phyloP scores from a whole-genome alignment of 192 early-diverging fungal species.

The Linnemannia exigua region DNA sequence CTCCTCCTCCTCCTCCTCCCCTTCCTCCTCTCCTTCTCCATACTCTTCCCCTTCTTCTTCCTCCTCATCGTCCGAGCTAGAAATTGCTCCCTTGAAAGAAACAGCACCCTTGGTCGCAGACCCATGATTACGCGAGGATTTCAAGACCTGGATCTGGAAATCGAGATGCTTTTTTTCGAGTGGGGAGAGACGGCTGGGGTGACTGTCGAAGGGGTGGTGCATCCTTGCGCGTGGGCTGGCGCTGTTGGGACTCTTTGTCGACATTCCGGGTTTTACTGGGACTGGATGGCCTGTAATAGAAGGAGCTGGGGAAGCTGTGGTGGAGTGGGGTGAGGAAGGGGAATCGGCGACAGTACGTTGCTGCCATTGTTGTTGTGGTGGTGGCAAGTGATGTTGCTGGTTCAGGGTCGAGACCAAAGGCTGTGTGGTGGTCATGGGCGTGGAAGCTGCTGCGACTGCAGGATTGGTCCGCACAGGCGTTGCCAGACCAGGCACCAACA shows the following conservation, averaged over 20 bases:
- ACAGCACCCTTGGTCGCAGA: background rate
- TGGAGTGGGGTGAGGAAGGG: background rate
- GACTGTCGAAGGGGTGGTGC: constrained; percentile 40
- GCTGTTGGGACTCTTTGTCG: constrained; percentile 8
- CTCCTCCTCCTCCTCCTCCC: constrained; percentile 18
- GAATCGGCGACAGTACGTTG: background rate
- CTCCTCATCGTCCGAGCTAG: background rate
- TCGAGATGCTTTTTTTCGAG: constrained; percentile 37
- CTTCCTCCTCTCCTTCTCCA: constrained; percentile 19
- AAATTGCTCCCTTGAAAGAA: background rate
- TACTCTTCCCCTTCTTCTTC: constrained; percentile 9
- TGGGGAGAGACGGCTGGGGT: constrained; percentile 44
- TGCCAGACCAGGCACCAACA: background rate
- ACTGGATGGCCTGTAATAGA: background rate
- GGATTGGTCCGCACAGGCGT: background rate
- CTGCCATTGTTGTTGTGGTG: background rate
- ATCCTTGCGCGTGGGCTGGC: constrained; percentile 9
- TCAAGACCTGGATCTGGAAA: constrained; percentile 13
- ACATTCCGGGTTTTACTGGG: background rate
- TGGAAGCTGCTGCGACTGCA: background rate
- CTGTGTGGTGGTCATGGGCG: background rate
- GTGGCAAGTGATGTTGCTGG: background rate
- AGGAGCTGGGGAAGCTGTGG: background rate
- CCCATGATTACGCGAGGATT: background rate
- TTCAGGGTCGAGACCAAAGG: background rate